Evolutionary conservation across 352 stramenopile species (phyloP).

Genomic region (Peronospora belbahrii): DNA sequence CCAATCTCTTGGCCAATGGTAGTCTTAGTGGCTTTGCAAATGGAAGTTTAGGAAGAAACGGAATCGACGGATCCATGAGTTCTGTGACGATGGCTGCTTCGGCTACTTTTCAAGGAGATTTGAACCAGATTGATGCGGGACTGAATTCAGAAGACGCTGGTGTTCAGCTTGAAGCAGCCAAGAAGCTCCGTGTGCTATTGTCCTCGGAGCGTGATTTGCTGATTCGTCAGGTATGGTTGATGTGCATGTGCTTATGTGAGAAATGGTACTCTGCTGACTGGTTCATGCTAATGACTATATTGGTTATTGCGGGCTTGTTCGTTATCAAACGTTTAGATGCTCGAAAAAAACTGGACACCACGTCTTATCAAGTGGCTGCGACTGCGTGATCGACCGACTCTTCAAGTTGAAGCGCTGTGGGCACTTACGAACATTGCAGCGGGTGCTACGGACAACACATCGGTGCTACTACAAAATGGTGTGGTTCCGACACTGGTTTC

Average conservation of each 20-base stretch:
- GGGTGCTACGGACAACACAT: constrained; percentile 87
- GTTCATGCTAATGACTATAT: constrained; percentile 3
- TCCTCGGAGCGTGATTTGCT: constrained; percentile 78
- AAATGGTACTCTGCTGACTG: constrained; percentile 7
- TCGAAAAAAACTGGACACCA: constrained; percentile 86
- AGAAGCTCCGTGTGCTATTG: constrained; percentile 81
- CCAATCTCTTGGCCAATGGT: constrained; percentile 38
- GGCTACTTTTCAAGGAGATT: constrained; percentile 64
- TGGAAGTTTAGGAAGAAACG: constrained; percentile 13
- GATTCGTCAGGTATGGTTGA: constrained; percentile 63
- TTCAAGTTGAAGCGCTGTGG: constrained; percentile 92
- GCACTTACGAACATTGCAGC: constrained; percentile 93
- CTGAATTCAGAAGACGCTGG: constrained; percentile 78
- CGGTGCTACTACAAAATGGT: constrained; percentile 88
- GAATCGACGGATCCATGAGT: constrained; percentile 28
- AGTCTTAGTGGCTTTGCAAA: constrained; percentile 33
- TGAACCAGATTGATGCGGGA: constrained; percentile 75
- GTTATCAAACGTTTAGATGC: constrained; percentile 43
- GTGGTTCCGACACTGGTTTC: constrained; percentile 88
- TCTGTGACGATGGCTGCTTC: constrained; percentile 32
- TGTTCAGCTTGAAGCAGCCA: constrained; percentile 76
- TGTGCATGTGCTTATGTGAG: not conserved
- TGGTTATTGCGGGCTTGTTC: not conserved
- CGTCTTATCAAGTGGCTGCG: constrained; percentile 81
- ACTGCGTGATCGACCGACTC: constrained; percentile 62